These are phyloP conservation scores for Boletus rubroflammeus DNA, from an alignment of 768 basidiomycete species.

Conservation along the genomic window DNA sequence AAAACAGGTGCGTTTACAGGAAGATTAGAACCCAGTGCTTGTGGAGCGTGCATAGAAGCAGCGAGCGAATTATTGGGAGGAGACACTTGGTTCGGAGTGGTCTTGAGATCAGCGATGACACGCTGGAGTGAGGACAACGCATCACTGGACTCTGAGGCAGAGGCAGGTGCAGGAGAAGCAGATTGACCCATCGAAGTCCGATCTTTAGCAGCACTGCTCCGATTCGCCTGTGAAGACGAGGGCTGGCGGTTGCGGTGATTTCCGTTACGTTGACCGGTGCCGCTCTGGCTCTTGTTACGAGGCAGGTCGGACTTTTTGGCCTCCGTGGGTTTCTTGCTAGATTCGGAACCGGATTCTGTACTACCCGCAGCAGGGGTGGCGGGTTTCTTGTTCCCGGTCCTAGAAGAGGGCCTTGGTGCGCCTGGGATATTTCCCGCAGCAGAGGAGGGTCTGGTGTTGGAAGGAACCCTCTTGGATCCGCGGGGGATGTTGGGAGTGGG, in stretches of 20 bases:
- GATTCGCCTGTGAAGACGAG: slow-evolving; percentile 55
- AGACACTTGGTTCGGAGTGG: slow-evolving; percentile 51
- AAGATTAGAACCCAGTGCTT: slow-evolving; percentile 46
- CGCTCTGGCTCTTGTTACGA: slow-evolving; percentile 53
- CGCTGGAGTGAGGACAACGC: slow-evolving; percentile 86
- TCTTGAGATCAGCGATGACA: slow-evolving; percentile 92
- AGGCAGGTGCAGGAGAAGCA: slow-evolving; percentile 46
- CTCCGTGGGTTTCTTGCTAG: slow-evolving; percentile 58
- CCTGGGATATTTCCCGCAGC: slow-evolving; percentile 42
- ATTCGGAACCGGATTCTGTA: slow-evolving; percentile 70
- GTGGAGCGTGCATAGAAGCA: slow-evolving; percentile 47
- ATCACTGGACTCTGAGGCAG: slow-evolving; percentile 65
- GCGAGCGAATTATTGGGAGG: slow-evolving; percentile 38
- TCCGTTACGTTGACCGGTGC: slow-evolving; percentile 42
- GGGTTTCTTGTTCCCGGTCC: slow-evolving; percentile 62
- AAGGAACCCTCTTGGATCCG: slow-evolving; percentile 55
- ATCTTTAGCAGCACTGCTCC: slow-evolving; percentile 49
- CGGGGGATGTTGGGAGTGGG: slow-evolving; percentile 47
- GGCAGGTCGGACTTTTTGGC: slow-evolving; percentile 46
- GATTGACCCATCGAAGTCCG: slow-evolving; percentile 38
- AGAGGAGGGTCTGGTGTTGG: slow-evolving; percentile 41
- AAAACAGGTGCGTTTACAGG: slow-evolving; percentile 69
- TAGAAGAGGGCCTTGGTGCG: slow-evolving; percentile 57
- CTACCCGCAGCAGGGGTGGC: slow-evolving; percentile 35
- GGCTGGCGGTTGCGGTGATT: slow-evolving; percentile 55